These are phyloP conservation scores for Erodium texanum DNA, from an alignment of 441 rosid genomes.

Conservation along the genomic window DNA sequence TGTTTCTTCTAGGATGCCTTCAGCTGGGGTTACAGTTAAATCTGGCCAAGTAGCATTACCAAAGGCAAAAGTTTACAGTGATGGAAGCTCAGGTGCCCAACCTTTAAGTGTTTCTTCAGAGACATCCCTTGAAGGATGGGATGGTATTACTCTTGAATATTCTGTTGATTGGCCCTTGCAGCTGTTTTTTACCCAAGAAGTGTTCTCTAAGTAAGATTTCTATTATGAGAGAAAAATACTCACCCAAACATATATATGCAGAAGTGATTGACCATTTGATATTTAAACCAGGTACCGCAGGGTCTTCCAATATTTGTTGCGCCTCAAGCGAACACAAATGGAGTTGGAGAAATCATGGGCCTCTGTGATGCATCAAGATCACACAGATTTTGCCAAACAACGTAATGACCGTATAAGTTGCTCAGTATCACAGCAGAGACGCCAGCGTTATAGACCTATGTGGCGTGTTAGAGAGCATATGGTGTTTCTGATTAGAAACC, in stretches of 20 bases:
- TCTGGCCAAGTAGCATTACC: slow-evolving; percentile 41
- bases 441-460: slow-evolving; percentile 78
- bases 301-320: slow-evolving; percentile 83
- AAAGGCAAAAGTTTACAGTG: neutral
- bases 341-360: slow-evolving; percentile 99
- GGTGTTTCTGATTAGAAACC: slow-evolving; percentile 94
- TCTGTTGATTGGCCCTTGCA: slow-evolving; percentile 94
- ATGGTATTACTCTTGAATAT: slow-evolving; percentile 85
- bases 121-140: slow-evolving; percentile 78
- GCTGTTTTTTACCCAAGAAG: slow-evolving; percentile 88
- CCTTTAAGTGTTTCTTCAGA: slow-evolving; percentile 46
- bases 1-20: slow-evolving; percentile 60
- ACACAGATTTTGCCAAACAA: slow-evolving; percentile 63
- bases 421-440: slow-evolving; percentile 57
- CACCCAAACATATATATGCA: slow-evolving; percentile 10
- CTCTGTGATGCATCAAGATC: slow-evolving; percentile 95
- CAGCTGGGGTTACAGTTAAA: slow-evolving; percentile 70
- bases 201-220: slow-evolving; percentile 74
- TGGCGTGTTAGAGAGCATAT: slow-evolving; percentile 97
- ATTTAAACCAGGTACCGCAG: slow-evolving; percentile 52
- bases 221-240: slow-evolving; percentile 4
- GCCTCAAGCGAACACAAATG: slow-evolving; percentile 90
- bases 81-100: slow-evolving; percentile 13
- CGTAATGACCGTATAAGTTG: slow-evolving; percentile 41
- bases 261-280: slow-evolving; percentile 11